Percentiles rank a stretch among this genome's conserved stretches.
Evolutionary conservation across 140 eudicot genomes (phyloP).

Genomic region (Erigeron philadelphicus): DNA sequence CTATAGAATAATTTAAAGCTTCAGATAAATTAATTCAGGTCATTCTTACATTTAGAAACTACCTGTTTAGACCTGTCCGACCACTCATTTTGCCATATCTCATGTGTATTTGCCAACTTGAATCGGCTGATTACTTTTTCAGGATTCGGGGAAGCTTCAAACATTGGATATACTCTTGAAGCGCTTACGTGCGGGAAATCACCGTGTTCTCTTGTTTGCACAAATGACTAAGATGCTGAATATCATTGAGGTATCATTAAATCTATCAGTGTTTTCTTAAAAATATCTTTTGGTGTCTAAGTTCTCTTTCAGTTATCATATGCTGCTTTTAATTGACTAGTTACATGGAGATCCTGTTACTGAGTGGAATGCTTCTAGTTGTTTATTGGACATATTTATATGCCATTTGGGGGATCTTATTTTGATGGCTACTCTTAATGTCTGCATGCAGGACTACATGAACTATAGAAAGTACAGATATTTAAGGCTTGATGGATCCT

Average conservation of each 20-base stretch:
- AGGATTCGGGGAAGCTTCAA: constrained; percentile 99
- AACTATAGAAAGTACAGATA: constrained; percentile 85
- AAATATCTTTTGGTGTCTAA: background rate
- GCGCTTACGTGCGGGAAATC: constrained; percentile 92
- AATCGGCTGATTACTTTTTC: constrained; percentile 15
- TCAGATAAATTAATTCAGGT: too few relatives aligned
- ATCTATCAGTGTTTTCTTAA: background rate
- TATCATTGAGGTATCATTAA: constrained; percentile 73
- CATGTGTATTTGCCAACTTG: constrained; percentile 17
- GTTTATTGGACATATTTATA: background rate
- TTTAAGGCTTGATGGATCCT: constrained; percentile 93
- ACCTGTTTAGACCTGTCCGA: background rate
- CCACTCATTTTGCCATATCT: background rate
- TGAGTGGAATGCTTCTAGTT: background rate
- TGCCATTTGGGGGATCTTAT: background rate
- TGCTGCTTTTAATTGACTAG: background rate
- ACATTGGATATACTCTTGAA: constrained; percentile 86
- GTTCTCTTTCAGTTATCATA: background rate
- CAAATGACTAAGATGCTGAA: constrained; percentile 98
- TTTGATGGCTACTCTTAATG: constrained; percentile 16
- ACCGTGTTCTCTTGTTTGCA: constrained; percentile 95
- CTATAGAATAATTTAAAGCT: too few relatives aligned
- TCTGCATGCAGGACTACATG: constrained; percentile 80
- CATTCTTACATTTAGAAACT: too few relatives aligned
- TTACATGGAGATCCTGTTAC: background rate